These are phyloP conservation scores for Emmonsia crescens DNA, from an alignment of 2,329 filamentous ascomycete species.

Conservation along the genomic window DNA sequence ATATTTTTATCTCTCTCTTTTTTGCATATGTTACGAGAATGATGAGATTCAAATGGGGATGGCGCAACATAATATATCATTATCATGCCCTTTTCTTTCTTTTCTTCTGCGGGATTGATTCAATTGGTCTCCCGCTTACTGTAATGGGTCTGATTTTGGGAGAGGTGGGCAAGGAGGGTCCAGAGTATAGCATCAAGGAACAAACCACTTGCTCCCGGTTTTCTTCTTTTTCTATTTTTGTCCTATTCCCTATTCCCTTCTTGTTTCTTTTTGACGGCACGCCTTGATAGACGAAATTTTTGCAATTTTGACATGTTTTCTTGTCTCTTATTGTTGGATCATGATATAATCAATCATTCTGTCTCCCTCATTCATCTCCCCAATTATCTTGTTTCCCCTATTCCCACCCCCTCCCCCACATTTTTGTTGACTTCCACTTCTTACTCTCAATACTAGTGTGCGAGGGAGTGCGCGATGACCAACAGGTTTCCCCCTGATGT, in stretches of 20 bases:
- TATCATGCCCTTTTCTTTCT: neutral
- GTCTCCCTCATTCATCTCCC: neutral
- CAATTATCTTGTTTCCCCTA: neutral
- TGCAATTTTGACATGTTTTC: neutral
- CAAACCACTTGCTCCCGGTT: neutral
- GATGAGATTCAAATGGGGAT: neutral
- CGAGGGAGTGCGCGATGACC: neutral
- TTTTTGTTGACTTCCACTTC: neutral
- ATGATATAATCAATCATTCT: neutral
- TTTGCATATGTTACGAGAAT: neutral
- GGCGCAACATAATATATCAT: neutral
- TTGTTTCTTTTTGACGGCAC: neutral
- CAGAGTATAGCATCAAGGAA: neutral
- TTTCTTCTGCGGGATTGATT: neutral
- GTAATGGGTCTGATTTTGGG: neutral
- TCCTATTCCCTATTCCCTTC: neutral
- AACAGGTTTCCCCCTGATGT: neutral
- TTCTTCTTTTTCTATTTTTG: neutral
- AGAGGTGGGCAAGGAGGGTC: neutral
- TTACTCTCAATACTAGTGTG: neutral
- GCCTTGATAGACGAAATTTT: neutral
- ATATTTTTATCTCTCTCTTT: neutral
- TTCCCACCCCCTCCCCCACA: neutral
- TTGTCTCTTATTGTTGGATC: constrained; percentile 1
- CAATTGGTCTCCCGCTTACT: neutral